Percentiles rank a stretch among this genome's conserved stretches.
Evolutionary conservation across 768 basidiomycete genomes (phyloP).

Genomic region (Boletus pseudopeckii): DNA sequence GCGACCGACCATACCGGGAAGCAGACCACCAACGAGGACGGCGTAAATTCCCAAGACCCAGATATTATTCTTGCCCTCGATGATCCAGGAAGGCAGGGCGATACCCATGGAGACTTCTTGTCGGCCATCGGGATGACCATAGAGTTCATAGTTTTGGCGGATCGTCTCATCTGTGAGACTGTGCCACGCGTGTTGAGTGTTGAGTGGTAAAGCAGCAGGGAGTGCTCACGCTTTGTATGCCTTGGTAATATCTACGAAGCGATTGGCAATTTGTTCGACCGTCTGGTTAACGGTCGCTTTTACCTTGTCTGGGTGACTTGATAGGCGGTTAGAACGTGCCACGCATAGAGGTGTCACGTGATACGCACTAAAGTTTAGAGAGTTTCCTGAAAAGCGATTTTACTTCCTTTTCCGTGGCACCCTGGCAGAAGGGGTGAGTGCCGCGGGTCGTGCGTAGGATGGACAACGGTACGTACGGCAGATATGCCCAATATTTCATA

Average conservation of each 20-base stretch:
- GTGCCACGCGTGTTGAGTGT: not conserved
- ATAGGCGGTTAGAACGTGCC: not conserved
- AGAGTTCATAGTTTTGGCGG: slow-evolving; percentile 83
- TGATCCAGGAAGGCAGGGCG: slow-evolving; percentile 89
- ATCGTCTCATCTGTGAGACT: slow-evolving; percentile 91
- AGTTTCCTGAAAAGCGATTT: slow-evolving; percentile 94
- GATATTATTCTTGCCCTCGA: slow-evolving; percentile 86
- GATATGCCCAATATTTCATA: slow-evolving; percentile 88
- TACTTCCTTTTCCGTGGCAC: slow-evolving; percentile 80
- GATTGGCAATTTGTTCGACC: slow-evolving; percentile 76
- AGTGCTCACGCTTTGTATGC: slow-evolving; percentile 86
- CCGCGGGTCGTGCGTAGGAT: not conserved
- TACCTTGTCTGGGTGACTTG: slow-evolving; percentile 96
- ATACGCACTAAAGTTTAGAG: slow-evolving; percentile 74
- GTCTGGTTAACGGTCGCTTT: slow-evolving; percentile 79
- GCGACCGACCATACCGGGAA: slow-evolving; percentile 84
- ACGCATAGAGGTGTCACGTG: not conserved
- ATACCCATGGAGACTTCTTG: slow-evolving; percentile 94
- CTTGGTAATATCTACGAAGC: slow-evolving; percentile 92
- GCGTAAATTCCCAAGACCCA: slow-evolving; percentile 91
- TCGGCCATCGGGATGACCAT: slow-evolving; percentile 95
- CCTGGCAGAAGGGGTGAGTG: slow-evolving; percentile 36
- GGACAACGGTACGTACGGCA: slow-evolving; percentile 33
- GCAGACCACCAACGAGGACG: slow-evolving; percentile 77
- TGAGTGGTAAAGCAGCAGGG: not conserved